Conservation (phyloP, 495 filamentous ascomycete species). For the Hyaloscypha finlandica region DNA sequence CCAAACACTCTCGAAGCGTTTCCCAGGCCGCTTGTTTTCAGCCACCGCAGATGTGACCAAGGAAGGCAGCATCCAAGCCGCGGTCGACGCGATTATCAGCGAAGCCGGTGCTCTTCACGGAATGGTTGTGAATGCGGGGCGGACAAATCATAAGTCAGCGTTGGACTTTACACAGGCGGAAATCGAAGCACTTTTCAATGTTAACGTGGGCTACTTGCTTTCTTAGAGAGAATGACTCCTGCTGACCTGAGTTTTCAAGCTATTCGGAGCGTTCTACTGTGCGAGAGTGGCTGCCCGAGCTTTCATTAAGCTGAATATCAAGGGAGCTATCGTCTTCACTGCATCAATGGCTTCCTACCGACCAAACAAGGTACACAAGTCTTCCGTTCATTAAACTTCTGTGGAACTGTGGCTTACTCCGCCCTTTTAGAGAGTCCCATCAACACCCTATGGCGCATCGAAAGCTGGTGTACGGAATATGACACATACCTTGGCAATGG, state of each 20-base stretch:
- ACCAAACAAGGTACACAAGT: constrained; percentile 6
- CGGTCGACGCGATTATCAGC: constrained; percentile 18
- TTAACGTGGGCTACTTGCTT: constrained; percentile 8
- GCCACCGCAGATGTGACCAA: constrained; percentile 19
- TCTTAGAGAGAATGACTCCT: neutral
- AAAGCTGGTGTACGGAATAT: constrained; percentile 84
- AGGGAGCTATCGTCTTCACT: constrained; percentile 27
- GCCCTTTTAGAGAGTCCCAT: neutral
- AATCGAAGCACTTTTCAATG: constrained; percentile 16
- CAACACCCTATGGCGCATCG: constrained; percentile 67
- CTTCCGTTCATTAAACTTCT: neutral
- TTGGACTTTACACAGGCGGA: constrained; percentile 19
- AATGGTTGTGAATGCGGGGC: constrained; percentile 22
- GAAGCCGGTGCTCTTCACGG: constrained; percentile 16
- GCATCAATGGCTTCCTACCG: constrained; percentile 24
- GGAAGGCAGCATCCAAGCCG: constrained; percentile 16
- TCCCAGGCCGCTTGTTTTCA: constrained; percentile 5
- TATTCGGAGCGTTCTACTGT: constrained; percentile 21
- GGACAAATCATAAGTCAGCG: constrained; percentile 23
- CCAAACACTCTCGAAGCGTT: constrained; percentile 8
- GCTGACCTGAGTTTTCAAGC: neutral
- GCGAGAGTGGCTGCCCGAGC: constrained; percentile 15
- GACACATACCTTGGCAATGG: constrained; percentile 83
- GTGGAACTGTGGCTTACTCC: neutral
- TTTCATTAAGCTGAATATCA: constrained; percentile 19